phyloP scores from a whole-genome alignment of 2,329 filamentous ascomycete species.

The Neocatenulostroma microsporum region DNA sequence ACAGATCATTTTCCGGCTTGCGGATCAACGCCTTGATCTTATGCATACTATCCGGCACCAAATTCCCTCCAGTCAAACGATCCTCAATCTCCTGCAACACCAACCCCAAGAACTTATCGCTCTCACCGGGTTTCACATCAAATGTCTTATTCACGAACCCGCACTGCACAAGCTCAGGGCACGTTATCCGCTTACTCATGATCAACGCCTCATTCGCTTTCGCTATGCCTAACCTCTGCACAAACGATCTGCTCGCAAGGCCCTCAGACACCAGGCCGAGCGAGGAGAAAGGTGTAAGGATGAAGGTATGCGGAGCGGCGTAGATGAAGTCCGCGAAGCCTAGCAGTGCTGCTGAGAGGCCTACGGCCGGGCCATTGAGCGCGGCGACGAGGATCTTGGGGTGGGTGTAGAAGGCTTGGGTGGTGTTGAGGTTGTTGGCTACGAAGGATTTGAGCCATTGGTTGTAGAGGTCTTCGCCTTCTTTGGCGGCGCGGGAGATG shows the following conservation, averaged over 20 bases:
- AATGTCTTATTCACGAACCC: slow-evolving; percentile 90
- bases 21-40: slow-evolving; percentile 79
- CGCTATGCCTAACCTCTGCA: slow-evolving; percentile 66
- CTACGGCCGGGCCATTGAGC: slow-evolving; percentile 84
- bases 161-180: slow-evolving; percentile 62
- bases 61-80: slow-evolving; percentile 65
- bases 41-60: slow-evolving; percentile 69
- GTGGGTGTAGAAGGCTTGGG: slow-evolving; percentile 84
- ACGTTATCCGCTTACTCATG: slow-evolving; percentile 70
- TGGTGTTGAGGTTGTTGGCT: slow-evolving; percentile 79
- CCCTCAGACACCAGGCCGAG: slow-evolving; percentile 86
- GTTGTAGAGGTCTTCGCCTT: slow-evolving; percentile 35
- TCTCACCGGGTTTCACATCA: slow-evolving; percentile 50
- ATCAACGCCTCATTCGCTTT: slow-evolving; percentile 88
- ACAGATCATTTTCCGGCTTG: slow-evolving; percentile 59
- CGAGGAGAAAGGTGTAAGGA: slow-evolving; percentile 85
- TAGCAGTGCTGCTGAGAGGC: slow-evolving; percentile 74
- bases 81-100: slow-evolving; percentile 78
- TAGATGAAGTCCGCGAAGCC: slow-evolving; percentile 90
- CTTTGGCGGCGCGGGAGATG: slow-evolving; percentile 34
- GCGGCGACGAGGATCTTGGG: slow-evolving; percentile 88
- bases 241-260: slow-evolving; percentile 68
- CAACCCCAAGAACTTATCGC: slow-evolving; percentile 58
- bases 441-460: slow-evolving; percentile 66
- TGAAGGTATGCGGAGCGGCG: slow-evolving; percentile 67